Base-by-base conservation (phyloP, 2,329 filamentous ascomycete genomes). In the Plectosphaerella cucumerina region DNA sequence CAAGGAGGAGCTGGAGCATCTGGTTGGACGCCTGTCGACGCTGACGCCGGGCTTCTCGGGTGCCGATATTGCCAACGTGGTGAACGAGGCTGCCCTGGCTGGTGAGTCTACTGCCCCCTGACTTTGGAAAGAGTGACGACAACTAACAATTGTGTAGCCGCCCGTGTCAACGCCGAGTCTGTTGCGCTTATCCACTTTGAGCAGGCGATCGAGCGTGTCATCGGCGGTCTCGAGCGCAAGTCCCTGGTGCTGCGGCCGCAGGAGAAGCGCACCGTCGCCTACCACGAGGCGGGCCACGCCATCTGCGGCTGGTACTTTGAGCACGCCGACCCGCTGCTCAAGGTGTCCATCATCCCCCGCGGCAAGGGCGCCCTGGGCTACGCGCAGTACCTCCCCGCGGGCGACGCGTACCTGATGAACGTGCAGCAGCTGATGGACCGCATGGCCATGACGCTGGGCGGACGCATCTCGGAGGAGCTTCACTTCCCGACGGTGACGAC, bases 391-490 rank as follows among this genome's bases (percentile, higher is more conserved):
- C 81, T 99, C n/a, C 94, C 94, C 1, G 80, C 86, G 20, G 85
- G 86, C 51, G 94, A 99, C 65, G 90, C 90, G 9, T 97, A 97
- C 69, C 81, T 99, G 57, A 94, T 99, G 92, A 96, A 87, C 64
- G 86, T 90, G 57, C 86, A 92, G 66, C 94, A 99, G 72, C 79
- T 99, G 41, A 96, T 97, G 90, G 94, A 99, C 69, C 91, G 94
- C 60, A 99, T 99, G 94, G 94, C 94, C 57, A 99, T 99, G 94
- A 97, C 93, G 3, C 85, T 99, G 50, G 94, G 92, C 60, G 94
- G 94, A 2, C 90, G 94, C 58, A 89, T 99, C 21, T 94, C 88
- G 18, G 94, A 99, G 72, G 94, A 99, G 70, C 75, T 99, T 8
- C 93, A 99, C 73, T 99, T 99, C 71, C 87, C 94, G 33, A 96